Conservation (phyloP, 257 asterid genomes). For the Salvia rosmarinus region DNA sequence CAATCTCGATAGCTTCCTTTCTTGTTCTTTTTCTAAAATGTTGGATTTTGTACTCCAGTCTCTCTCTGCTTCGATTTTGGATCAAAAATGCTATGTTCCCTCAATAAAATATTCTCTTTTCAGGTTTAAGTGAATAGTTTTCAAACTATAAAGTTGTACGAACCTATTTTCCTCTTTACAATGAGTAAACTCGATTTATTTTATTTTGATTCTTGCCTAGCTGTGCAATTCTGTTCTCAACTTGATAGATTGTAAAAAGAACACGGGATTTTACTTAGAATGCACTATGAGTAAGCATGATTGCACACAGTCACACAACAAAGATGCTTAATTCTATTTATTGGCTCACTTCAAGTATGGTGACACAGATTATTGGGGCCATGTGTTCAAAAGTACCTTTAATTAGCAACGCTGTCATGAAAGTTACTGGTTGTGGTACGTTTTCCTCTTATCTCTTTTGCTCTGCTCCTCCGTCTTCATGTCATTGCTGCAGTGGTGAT, state of each 20-base stretch:
- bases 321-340: background rate
- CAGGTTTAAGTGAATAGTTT: too few species aligned
- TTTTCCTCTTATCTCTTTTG: background rate
- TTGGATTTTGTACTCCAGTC: background rate
- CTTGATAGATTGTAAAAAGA: background rate
- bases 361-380: conserved; percentile 74
- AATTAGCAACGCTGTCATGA: conserved; percentile 86
- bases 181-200: too few species aligned
- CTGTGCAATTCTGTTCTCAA: background rate
- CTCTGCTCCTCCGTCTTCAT: background rate
- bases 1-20: background rate
- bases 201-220: background rate
- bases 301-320: background rate
- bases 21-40: background rate
- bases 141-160: background rate
- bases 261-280: background rate
- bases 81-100: background rate
- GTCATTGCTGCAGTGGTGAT: background rate
- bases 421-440: conserved; percentile 93
- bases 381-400: conserved; percentile 95
- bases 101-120: background rate
- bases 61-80: background rate
- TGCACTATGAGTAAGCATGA: background rate
- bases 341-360: conserved; percentile 21
- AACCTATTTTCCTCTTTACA: background rate